These are phyloP conservation scores for Cladosporium sp. DNA, from an alignment of 2,329 filamentous ascomycete species.

Conservation along the genomic window DNA sequence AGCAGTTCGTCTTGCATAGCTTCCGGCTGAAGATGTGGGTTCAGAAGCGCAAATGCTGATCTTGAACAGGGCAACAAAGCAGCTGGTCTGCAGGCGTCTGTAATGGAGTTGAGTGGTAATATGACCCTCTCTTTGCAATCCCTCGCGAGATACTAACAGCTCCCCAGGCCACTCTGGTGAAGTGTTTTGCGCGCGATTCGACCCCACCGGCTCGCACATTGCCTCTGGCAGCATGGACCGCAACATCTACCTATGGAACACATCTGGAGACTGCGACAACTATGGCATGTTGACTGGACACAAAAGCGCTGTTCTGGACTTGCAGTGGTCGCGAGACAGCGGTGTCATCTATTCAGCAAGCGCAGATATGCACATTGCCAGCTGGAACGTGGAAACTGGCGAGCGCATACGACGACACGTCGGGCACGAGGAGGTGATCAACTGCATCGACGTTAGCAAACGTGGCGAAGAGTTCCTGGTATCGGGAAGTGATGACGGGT, in stretches of 20 bases:
- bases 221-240: slow-evolving; percentile 95
- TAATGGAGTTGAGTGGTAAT: slow-evolving; percentile 86
- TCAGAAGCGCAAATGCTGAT: slow-evolving; percentile 23
- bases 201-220: slow-evolving; percentile 80
- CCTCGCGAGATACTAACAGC: slow-evolving; percentile 7
- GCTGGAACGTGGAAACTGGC: slow-evolving; percentile 93
- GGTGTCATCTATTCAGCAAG: slow-evolving; percentile 87
- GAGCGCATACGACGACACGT: slow-evolving; percentile 84
- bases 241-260: slow-evolving; percentile 90
- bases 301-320: slow-evolving; percentile 82
- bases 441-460: slow-evolving; percentile 80
- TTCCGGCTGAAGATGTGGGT: slow-evolving; percentile 18
- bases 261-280: slow-evolving; percentile 89
- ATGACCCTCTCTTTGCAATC: background rate
- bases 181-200: slow-evolving; percentile 86
- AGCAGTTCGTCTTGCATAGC: background rate
- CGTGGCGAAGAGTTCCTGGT: slow-evolving; percentile 86
- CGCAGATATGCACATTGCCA: slow-evolving; percentile 87
- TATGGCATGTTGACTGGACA: slow-evolving; percentile 86
- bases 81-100: slow-evolving; percentile 78
- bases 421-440: slow-evolving; percentile 95
- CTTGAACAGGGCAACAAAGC: slow-evolving; percentile 65
- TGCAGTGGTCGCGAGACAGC: slow-evolving; percentile 96
- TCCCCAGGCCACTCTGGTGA: slow-evolving; percentile 65
- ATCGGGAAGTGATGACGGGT: slow-evolving; percentile 89